Conservation (phyloP, 768 basidiomycete species). For the Psilocybe subaeruginosa region DNA sequence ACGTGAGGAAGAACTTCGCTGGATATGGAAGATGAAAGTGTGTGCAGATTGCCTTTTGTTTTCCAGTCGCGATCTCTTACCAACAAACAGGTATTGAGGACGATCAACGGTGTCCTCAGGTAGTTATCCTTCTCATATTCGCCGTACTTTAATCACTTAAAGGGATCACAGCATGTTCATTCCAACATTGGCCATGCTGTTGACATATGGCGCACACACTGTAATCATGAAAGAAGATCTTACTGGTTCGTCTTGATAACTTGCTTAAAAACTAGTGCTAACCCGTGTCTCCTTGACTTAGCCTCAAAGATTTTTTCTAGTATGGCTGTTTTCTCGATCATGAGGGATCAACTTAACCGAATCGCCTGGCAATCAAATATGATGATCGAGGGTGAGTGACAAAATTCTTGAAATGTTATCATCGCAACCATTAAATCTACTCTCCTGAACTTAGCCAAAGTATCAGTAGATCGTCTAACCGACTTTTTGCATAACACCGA, state of each 20-base stretch:
- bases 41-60: neutral
- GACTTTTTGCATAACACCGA: slow-evolving; percentile 50
- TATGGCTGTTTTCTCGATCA: slow-evolving; percentile 64
- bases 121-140: neutral
- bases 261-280: neutral
- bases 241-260: slow-evolving; percentile 23
- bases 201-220: slow-evolving; percentile 63
- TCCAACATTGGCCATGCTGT: slow-evolving; percentile 67
- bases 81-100: slow-evolving; percentile 6
- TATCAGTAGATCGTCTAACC: slow-evolving; percentile 61
- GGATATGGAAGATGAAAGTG: slow-evolving; percentile 56
- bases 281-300: neutral
- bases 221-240: slow-evolving; percentile 44
- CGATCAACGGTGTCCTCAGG: slow-evolving; percentile 7
- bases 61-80: neutral
- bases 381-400: slow-evolving; percentile 38
- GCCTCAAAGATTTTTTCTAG: slow-evolving; percentile 54
- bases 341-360: slow-evolving; percentile 54
- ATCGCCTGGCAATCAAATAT: slow-evolving; percentile 29
- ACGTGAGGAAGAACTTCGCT: slow-evolving; percentile 63
- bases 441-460: slow-evolving; percentile 30
- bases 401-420: neutral
- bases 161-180: slow-evolving; percentile 4
- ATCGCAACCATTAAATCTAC: neutral
- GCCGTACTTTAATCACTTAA: neutral